Evolutionary conservation across 1,284 basidiomycete species (phyloP).

Genomic region (Boletus mariae): DNA sequence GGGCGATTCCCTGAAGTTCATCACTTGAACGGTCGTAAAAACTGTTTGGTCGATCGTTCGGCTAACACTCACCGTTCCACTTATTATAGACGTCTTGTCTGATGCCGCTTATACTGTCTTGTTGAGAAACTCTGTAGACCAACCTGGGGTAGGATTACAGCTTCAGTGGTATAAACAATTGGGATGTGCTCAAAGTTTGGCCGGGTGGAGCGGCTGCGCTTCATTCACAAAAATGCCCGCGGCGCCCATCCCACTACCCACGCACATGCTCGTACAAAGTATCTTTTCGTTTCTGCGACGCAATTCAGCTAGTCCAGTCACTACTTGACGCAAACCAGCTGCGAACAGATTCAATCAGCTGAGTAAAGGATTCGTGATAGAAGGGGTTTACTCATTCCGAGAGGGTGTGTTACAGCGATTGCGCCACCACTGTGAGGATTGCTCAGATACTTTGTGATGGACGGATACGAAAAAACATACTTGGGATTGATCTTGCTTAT

Average conservation of each 20-base stretch:
- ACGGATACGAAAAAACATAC: slow-evolving; percentile 37
- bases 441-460: neutral
- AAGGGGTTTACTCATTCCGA: slow-evolving; percentile 69
- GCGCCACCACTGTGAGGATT: slow-evolving; percentile 66
- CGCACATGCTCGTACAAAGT: slow-evolving; percentile 84
- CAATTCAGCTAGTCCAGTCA: slow-evolving; percentile 80
- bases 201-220: slow-evolving; percentile 24
- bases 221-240: slow-evolving; percentile 83
- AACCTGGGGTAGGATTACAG: neutral
- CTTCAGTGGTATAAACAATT: neutral
- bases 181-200: slow-evolving; percentile 24
- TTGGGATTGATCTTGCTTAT: slow-evolving; percentile 88
- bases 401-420: slow-evolving; percentile 78
- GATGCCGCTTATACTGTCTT: too few species aligned
- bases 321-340: slow-evolving; percentile 83
- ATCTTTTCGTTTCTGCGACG: slow-evolving; percentile 62
- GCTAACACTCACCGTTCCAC: too few species aligned
- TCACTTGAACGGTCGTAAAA: too few species aligned
- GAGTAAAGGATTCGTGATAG: neutral
- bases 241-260: slow-evolving; percentile 87
- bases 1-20: too few species aligned
- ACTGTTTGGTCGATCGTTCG: too few species aligned
- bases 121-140: too few species aligned
- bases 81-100: too few species aligned
- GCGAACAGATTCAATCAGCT: slow-evolving; percentile 7